phyloP scores from a whole-genome alignment of 2,329 filamentous ascomycete genomes.

The Fusarium robinianum region DNA sequence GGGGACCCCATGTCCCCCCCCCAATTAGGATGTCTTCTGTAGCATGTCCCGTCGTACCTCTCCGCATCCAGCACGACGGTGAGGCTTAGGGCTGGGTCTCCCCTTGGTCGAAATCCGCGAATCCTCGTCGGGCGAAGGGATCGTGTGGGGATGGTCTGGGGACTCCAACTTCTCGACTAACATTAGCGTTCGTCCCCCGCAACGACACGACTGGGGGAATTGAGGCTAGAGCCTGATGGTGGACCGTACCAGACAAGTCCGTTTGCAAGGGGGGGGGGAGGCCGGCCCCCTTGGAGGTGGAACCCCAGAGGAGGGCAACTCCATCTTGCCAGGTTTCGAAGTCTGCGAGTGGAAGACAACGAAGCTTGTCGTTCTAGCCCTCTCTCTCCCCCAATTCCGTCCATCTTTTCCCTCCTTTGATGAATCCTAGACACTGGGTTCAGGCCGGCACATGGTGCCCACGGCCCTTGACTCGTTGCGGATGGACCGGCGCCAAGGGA shows the following conservation, averaged over 20 bases:
- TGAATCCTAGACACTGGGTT: slow-evolving; percentile 24
- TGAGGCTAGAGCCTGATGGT: slow-evolving; percentile 14
- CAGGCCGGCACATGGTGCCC: slow-evolving; percentile 5
- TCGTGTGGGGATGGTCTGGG: slow-evolving; percentile 34
- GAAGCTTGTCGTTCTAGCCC: neutral
- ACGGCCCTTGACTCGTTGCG: slow-evolving; percentile 24
- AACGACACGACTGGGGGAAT: slow-evolving; percentile 26
- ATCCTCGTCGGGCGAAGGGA: slow-evolving; percentile 33
- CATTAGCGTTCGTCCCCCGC: slow-evolving; percentile 31
- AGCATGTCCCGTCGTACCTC: slow-evolving; percentile 3
- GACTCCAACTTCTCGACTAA: slow-evolving; percentile 32
- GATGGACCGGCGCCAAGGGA: slow-evolving; percentile 20
- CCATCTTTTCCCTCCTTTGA: slow-evolving; percentile 11
- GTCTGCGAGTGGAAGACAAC: too few species aligned
- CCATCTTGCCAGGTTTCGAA: neutral
- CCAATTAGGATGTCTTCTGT: slow-evolving; percentile 9
- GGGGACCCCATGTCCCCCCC: slow-evolving; percentile 7
- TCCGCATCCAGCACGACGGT: slow-evolving; percentile 25
- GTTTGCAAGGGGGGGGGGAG: too few species aligned
- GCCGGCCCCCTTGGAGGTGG: too few species aligned
- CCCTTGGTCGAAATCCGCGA: neutral
- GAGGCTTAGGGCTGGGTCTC: slow-evolving; percentile 8
- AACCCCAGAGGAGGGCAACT: neutral
- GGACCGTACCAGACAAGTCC: slow-evolving; percentile 7
- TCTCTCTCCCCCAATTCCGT: neutral